These are phyloP conservation scores for Solanum rostratum DNA, from an alignment of 257 asterid species.

Conservation along the genomic window DNA sequence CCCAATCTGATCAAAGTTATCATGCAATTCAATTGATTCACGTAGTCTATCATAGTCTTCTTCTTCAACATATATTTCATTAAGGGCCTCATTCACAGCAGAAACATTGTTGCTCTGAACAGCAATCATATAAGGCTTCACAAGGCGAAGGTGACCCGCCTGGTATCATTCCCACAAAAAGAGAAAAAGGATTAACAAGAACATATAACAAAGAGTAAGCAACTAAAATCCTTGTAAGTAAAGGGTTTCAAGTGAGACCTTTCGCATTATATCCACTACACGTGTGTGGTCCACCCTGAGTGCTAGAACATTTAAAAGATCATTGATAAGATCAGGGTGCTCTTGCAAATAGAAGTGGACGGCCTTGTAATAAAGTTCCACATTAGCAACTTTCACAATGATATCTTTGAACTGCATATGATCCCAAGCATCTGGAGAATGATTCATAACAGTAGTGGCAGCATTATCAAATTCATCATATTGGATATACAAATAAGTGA, in stretches of 20 bases:
- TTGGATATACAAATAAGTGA: conserved; percentile 77
- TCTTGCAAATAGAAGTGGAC: conserved; percentile 98
- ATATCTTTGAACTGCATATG: conserved; percentile 98
- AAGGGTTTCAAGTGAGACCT: conserved; percentile 34
- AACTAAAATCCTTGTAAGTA: not conserved
- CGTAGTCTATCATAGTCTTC: conserved; percentile 95
- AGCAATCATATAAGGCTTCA: conserved; percentile 97
- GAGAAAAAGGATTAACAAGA: conserved; percentile 1
- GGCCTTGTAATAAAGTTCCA: conserved; percentile 97
- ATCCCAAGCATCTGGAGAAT: conserved; percentile 99
- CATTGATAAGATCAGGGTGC: conserved; percentile 95
- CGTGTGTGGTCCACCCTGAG: conserved; percentile 96
- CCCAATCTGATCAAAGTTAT: conserved; percentile 96
- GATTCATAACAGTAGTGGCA: conserved; percentile 98
- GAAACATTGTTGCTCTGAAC: conserved; percentile 96
- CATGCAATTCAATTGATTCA: conserved; percentile 88
- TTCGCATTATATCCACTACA: conserved; percentile 96
- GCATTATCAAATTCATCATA: conserved; percentile 98
- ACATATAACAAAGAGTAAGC: not conserved
- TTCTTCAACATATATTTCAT: conserved; percentile 90
- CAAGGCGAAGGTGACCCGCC: conserved; percentile 94
- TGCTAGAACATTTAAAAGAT: conserved; percentile 91
- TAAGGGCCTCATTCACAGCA: conserved; percentile 96
- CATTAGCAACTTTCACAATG: conserved; percentile 92
- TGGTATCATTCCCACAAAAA: conserved; percentile 12